A percentile compares a stretch with the other conserved stretches of the same genome.
These are phyloP conservation scores for Fomitopsis schrenkii DNA, from an alignment of 1,284 basidiomycete species.

Conservation along the genomic window DNA sequence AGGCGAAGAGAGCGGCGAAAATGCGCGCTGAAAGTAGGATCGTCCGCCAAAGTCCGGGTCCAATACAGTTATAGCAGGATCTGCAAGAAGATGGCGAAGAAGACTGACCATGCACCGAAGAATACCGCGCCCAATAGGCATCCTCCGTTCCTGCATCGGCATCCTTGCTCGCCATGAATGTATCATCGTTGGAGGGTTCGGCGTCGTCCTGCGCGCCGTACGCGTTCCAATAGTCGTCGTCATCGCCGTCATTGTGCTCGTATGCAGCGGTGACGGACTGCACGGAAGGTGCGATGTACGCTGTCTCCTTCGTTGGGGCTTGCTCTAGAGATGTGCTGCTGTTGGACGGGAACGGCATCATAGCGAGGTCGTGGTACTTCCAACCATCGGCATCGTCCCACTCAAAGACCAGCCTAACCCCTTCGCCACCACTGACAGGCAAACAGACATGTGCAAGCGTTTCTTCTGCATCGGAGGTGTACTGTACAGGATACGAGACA, in stretches of 20 bases:
- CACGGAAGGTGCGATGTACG: constrained; percentile 3
- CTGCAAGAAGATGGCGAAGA: neutral
- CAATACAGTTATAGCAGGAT: neutral
- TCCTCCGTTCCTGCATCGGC: constrained; percentile 48
- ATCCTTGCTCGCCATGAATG: constrained; percentile 20
- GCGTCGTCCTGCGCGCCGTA: constrained; percentile 41
- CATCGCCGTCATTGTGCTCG: constrained; percentile 31
- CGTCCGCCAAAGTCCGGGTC: neutral
- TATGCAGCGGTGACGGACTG: constrained; percentile 3
- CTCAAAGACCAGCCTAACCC: constrained; percentile 60
- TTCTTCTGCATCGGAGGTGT: constrained; percentile 56
- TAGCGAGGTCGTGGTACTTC: constrained; percentile 65
- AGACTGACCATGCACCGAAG: constrained; percentile 58
- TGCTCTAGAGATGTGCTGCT: constrained; percentile 37
- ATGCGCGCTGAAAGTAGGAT: neutral
- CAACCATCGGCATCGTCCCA: constrained; percentile 56
- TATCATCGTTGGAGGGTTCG: constrained; percentile 10
- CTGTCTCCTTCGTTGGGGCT: constrained; percentile 20
- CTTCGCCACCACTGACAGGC: constrained; percentile 30
- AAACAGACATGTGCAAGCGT: constrained; percentile 61
- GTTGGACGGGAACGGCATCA: constrained; percentile 70
- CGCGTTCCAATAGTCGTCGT: constrained; percentile 64
- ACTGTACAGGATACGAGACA: constrained; percentile 39
- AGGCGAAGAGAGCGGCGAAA: neutral
- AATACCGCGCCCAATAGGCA: constrained; percentile 72